Evolutionary conservation across 2,329 filamentous ascomycete genomes (phyloP).

Genomic region (Scedosporium apiospermum): DNA sequence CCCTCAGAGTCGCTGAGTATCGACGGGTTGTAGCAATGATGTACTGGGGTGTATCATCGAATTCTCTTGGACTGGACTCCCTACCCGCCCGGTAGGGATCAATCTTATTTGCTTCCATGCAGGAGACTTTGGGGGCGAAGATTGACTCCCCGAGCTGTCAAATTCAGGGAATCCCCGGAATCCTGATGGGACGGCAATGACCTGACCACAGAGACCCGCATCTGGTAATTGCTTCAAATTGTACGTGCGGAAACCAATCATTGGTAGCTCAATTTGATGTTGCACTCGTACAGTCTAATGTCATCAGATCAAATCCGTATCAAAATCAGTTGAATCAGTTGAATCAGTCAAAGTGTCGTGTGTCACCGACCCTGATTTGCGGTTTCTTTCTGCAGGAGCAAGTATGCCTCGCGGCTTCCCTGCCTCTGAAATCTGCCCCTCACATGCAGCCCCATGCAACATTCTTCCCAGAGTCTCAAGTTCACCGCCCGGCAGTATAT

Average conservation of each 20-base stretch:
- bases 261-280: not conserved
- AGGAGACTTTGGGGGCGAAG: not conserved
- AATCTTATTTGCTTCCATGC: not conserved
- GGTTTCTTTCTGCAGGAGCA: not conserved
- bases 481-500: constrained; percentile 6
- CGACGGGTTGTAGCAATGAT: not conserved
- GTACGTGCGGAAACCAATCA: not conserved
- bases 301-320: too few relatives aligned
- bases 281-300: not conserved
- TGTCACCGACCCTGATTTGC: not conserved
- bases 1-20: too few relatives aligned
- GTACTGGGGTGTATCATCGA: not conserved
- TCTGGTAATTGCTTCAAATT: too few relatives aligned
- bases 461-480: not conserved
- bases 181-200: too few relatives aligned
- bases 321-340: too few relatives aligned
- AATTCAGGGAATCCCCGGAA: too few relatives aligned
- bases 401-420: not conserved
- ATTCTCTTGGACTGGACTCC: not conserved
- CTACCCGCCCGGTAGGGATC: not conserved
- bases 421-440: not conserved
- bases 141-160: too few relatives aligned
- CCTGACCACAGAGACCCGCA: too few relatives aligned
- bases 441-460: not conserved
- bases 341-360: not conserved